Conservation (phyloP, 2,329 filamentous ascomycete species). For the Cladophialophora psammophila region DNA sequence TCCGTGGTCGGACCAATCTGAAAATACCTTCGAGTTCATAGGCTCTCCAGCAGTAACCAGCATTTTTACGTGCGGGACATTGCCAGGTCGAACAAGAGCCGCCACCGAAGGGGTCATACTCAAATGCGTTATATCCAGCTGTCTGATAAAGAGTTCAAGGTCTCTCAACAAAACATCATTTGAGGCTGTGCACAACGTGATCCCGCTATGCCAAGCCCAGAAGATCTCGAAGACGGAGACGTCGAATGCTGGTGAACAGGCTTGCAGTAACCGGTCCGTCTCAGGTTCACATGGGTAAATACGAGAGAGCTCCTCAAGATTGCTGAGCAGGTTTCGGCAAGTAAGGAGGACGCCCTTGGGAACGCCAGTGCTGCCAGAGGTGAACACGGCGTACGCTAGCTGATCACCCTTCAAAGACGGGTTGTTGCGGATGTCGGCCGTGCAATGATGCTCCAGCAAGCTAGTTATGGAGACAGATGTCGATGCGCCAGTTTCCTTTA, state of each 20-base stretch:
- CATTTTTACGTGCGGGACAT: conserved; percentile 75
- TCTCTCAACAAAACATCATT: conserved; percentile 79
- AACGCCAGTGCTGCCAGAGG: conserved; percentile 79
- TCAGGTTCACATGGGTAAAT: conserved; percentile 66
- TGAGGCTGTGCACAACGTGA: conserved; percentile 76
- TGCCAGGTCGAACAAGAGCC: conserved; percentile 71
- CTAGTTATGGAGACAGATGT: conserved; percentile 12
- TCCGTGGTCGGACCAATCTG: conserved; percentile 68
- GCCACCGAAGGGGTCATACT: conserved; percentile 88
- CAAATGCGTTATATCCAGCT: conserved; percentile 75
- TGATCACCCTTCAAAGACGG: conserved; percentile 49
- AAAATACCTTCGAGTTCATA: conserved; percentile 74
- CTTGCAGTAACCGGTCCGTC: conserved; percentile 73
- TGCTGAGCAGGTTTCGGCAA: conserved; percentile 76
- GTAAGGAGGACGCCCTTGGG: conserved; percentile 84
- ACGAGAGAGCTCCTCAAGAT: conserved; percentile 70
- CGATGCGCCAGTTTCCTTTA: neutral
- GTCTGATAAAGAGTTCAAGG: conserved; percentile 71
- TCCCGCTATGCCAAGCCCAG: conserved; percentile 79
- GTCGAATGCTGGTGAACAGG: conserved; percentile 85
- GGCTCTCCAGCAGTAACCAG: conserved; percentile 83
- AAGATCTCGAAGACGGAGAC: conserved; percentile 91
- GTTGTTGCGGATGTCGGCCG: too few species aligned
- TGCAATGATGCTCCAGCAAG: neutral
- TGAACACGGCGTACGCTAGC: conserved; percentile 80